Conservation (phyloP, 768 basidiomycete genomes). For the Mycena rebaudengoi region DNA sequence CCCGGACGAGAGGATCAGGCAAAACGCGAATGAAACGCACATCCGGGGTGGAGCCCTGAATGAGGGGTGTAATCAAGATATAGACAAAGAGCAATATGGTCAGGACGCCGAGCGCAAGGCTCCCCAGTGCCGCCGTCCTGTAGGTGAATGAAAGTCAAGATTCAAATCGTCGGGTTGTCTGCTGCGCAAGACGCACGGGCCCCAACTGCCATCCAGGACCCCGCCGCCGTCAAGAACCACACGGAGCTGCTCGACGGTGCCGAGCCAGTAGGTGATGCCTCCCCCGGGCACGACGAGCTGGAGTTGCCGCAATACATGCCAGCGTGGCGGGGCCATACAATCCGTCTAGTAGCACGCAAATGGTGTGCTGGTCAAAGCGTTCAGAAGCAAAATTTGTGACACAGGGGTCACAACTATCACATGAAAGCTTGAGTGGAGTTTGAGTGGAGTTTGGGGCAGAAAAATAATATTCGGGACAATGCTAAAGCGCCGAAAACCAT, state of each 20-base stretch:
- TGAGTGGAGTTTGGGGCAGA: too few species aligned
- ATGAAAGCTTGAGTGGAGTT: too few species aligned
- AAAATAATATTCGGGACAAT: too few species aligned
- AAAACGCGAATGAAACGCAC: conserved; percentile 53
- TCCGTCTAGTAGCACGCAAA: too few species aligned
- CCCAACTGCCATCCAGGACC: conserved; percentile 56
- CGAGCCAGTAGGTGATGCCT: conserved; percentile 66
- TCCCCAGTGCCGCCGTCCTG: conserved; percentile 63
- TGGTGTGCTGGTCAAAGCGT: too few species aligned
- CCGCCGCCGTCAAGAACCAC: conserved; percentile 38
- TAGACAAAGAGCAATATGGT: conserved; percentile 79
- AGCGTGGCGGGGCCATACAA: conserved; percentile 17
- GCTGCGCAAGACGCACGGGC: conserved; percentile 52
- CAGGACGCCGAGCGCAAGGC: conserved; percentile 63
- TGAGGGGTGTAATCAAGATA: conserved; percentile 71
- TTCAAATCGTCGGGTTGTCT: not conserved
- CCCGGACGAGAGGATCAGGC: not conserved
- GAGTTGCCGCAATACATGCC: conserved; percentile 31
- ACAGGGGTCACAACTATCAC: too few species aligned
- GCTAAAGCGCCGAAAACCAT: too few species aligned
- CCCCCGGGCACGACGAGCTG: conserved; percentile 79
- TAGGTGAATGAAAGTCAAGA: not conserved
- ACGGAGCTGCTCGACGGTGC: conserved; percentile 62
- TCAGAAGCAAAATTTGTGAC: too few species aligned
- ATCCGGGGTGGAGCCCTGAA: conserved; percentile 73